phyloP scores from a whole-genome alignment of 148 eudicot genomes.

The Drosera capensis region DNA sequence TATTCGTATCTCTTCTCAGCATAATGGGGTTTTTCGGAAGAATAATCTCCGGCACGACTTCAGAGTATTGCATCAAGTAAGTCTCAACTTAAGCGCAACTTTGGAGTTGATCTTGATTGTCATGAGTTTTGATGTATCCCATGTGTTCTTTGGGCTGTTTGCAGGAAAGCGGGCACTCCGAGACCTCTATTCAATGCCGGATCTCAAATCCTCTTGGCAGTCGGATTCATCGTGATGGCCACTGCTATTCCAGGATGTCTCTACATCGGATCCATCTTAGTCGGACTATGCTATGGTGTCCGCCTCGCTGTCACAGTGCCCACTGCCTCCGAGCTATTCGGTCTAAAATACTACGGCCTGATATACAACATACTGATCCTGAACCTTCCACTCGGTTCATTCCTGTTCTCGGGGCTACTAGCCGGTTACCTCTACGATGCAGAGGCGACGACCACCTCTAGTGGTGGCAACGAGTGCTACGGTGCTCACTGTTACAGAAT shows the following conservation, averaged over 20 bases:
- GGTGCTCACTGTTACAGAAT: conserved; percentile 72
- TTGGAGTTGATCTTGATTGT: not conserved
- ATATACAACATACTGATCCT: conserved; percentile 76
- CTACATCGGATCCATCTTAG: conserved; percentile 62
- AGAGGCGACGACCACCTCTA: conserved; percentile 50
- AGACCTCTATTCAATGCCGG: conserved; percentile 92
- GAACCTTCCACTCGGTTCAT: conserved; percentile 85
- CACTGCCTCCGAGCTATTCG: conserved; percentile 82
- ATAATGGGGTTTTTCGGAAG: conserved; percentile 90
- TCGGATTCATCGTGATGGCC: conserved; percentile 62
- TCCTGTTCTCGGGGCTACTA: conserved; percentile 87
- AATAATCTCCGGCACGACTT: conserved; percentile 63
- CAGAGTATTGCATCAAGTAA: conserved; percentile 86
- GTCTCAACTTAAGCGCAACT: conserved; percentile 12
- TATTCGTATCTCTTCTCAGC: conserved; percentile 80
- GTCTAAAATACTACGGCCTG: conserved; percentile 88
- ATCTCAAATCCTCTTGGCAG: conserved; percentile 62
- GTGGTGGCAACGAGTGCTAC: conserved; percentile 68
- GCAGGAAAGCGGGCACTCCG: conserved; percentile 67
- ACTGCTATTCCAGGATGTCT: conserved; percentile 71
- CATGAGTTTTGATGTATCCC: not conserved
- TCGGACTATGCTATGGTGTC: conserved; percentile 83
- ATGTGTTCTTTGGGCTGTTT: not conserved
- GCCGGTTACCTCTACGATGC: conserved; percentile 77
- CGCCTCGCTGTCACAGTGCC: conserved; percentile 85